A percentile compares a stretch with the other conserved stretches of the same genome.
phyloP scores from a whole-genome alignment of 352 stramenopile genomes.

The Pythium aphanidermatum region DNA sequence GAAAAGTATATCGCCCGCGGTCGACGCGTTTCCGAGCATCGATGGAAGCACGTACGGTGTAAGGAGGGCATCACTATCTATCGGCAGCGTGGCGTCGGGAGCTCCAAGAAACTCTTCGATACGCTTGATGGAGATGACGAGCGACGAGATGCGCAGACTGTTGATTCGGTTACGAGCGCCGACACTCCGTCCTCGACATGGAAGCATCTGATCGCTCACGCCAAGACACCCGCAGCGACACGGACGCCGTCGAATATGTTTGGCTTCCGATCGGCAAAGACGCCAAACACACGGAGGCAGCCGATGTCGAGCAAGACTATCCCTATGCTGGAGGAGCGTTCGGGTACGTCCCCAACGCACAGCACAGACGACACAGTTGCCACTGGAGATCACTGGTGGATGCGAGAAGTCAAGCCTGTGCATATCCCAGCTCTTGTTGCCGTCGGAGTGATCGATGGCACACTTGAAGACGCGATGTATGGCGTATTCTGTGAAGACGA shows the following conservation, averaged over 20 bases:
- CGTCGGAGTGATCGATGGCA: constrained; percentile 15
- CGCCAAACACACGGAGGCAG: not conserved
- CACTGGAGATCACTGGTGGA: constrained; percentile 12
- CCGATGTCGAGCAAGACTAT: constrained; percentile 13
- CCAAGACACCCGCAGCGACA: not conserved
- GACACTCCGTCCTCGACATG: constrained; percentile 6
- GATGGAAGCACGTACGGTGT: constrained; percentile 51
- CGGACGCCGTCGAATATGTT: constrained; percentile 2
- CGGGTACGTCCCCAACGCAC: not conserved
- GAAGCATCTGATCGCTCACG: not conserved
- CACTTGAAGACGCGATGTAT: constrained; percentile 20
- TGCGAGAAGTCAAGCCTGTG: constrained; percentile 15
- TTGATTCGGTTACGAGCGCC: not conserved
- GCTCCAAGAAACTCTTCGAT: constrained; percentile 10
- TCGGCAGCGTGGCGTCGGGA: constrained; percentile 26
- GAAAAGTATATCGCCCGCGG: constrained; percentile 38
- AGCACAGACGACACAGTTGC: constrained; percentile 1
- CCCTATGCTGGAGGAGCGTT: constrained; percentile 1
- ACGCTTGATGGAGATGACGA: not conserved
- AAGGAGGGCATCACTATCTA: constrained; percentile 57
- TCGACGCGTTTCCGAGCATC: constrained; percentile 24
- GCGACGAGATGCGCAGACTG: not conserved
- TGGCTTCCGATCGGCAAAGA: constrained; percentile 9
- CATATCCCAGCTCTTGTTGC: constrained; percentile 14
- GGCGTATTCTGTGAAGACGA: constrained; percentile 19